phyloP scores from a whole-genome alignment of 768 basidiomycete genomes.

The Stropharia rugosoannulata region DNA sequence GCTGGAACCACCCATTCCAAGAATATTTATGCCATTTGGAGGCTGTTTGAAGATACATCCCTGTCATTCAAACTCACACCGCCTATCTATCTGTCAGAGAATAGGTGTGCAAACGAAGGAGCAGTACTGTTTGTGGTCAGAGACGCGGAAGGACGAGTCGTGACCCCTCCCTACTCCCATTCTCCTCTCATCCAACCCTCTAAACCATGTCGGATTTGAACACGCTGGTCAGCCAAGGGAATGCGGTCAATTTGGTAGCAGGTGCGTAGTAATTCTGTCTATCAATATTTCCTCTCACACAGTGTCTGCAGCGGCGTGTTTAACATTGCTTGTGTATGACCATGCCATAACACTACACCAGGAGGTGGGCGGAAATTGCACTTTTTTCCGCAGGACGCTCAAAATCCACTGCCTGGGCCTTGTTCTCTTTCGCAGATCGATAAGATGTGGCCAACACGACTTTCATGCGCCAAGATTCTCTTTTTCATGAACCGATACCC shows the following conservation, averaged over 20 bases:
- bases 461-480: conserved; percentile 22
- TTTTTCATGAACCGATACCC: conserved; percentile 27
- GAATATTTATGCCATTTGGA: too few species aligned
- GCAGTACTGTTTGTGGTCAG: too few species aligned
- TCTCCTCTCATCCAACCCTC: too few species aligned
- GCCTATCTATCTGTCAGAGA: too few species aligned
- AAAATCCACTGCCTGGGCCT: background rate
- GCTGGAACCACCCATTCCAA: too few species aligned
- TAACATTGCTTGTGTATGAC: conserved; percentile 24
- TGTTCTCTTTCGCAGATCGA: conserved; percentile 10
- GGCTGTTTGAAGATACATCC: too few species aligned
- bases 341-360: conserved; percentile 23
- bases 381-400: background rate
- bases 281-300: background rate
- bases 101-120: too few species aligned
- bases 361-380: conserved; percentile 15
- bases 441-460: conserved; percentile 23
- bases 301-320: conserved; percentile 19
- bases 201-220: background rate
- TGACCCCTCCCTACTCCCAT: too few species aligned
- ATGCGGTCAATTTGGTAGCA: conserved; percentile 24
- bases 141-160: too few species aligned
- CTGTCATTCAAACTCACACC: too few species aligned
- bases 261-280: conserved; percentile 13
- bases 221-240: conserved; percentile 18